Evolutionary conservation across 805 yeast genomes (phyloP).

Genomic region (Hermanozyma aechmeae): DNA sequence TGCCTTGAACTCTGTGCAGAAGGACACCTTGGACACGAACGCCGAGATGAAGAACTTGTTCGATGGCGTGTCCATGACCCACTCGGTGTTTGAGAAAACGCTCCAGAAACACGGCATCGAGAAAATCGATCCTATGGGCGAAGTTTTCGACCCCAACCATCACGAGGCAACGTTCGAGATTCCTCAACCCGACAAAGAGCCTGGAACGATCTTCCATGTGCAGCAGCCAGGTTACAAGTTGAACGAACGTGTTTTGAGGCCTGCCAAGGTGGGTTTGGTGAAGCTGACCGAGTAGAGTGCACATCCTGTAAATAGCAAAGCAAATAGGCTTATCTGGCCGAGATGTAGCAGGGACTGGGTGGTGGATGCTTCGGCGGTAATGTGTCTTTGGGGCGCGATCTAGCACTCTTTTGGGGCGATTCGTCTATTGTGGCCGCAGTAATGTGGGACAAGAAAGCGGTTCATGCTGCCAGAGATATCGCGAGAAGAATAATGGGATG

Average conservation of each 20-base stretch:
- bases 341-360: too few relatives aligned
- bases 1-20: slow-evolving; percentile 66
- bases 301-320: not conserved
- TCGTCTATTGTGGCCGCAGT: too few relatives aligned
- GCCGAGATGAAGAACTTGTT: slow-evolving; percentile 63
- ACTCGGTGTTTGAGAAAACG: slow-evolving; percentile 77
- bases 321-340: too few relatives aligned
- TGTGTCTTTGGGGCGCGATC: too few relatives aligned
- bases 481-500: too few relatives aligned
- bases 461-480: too few relatives aligned
- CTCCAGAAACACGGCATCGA: slow-evolving; percentile 68
- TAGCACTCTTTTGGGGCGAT: too few relatives aligned
- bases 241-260: slow-evolving; percentile 82
- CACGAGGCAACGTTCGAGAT: slow-evolving; percentile 92
- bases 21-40: slow-evolving; percentile 42
- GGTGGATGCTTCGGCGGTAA: too few relatives aligned
- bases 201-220: slow-evolving; percentile 88
- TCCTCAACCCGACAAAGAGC: slow-evolving; percentile 78
- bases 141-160: slow-evolving; percentile 78
- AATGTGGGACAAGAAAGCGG: too few relatives aligned
- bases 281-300: slow-evolving; percentile 26
- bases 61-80: slow-evolving; percentile 89
- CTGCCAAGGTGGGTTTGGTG: slow-evolving; percentile 94
- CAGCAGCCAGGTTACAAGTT: slow-evolving; percentile 85
- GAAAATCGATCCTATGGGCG: slow-evolving; percentile 77